These are phyloP conservation scores for Chlorella sp. DNA, from an alignment of 139 green algal genomes.

Conservation along the genomic window DNA sequence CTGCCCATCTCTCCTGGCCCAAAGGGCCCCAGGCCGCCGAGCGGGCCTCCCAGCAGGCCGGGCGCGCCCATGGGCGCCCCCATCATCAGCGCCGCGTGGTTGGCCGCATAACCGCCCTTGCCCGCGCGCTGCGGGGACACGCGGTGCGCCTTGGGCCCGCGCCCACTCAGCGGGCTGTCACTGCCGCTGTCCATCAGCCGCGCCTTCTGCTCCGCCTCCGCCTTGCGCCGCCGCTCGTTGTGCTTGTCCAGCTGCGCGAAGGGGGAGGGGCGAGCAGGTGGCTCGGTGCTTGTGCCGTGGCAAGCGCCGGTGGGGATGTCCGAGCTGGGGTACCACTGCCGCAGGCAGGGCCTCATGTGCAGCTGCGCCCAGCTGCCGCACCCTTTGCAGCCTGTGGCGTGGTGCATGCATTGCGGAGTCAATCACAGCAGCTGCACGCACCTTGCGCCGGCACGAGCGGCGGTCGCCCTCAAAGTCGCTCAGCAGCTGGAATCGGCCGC, in stretches of 20 bases:
- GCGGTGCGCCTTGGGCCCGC: conserved; percentile 13
- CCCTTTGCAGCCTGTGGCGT: too few species aligned
- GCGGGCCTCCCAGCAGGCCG: not conserved
- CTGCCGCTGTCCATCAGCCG: conserved; percentile 24
- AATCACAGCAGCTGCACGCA: too few species aligned
- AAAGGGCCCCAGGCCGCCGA: not conserved
- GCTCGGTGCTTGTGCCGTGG: too few species aligned
- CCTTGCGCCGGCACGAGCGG: conserved; percentile 48
- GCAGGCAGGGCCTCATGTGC: too few species aligned
- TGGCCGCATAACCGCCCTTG: not conserved
- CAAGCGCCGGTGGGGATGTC: too few species aligned
- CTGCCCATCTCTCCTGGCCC: not conserved
- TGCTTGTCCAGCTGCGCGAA: conserved; percentile 62
- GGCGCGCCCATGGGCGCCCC: not conserved
- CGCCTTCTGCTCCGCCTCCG: conserved; percentile 24
- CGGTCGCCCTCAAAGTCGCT: conserved; percentile 59
- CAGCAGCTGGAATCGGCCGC: conserved; percentile 46
- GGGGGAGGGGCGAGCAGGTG: not conserved
- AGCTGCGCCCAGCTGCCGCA: too few species aligned
- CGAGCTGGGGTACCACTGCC: too few species aligned
- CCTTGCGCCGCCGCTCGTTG: conserved; percentile 66
- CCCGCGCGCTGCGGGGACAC: conserved; percentile 3
- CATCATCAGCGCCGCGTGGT: not conserved
- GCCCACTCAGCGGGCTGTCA: conserved; percentile 8
- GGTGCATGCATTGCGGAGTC: too few species aligned